Percentiles rank a stretch among this genome's conserved stretches.
Conservation (phyloP, 1,284 basidiomycete genomes). For the Trametes hirsuta region DNA sequence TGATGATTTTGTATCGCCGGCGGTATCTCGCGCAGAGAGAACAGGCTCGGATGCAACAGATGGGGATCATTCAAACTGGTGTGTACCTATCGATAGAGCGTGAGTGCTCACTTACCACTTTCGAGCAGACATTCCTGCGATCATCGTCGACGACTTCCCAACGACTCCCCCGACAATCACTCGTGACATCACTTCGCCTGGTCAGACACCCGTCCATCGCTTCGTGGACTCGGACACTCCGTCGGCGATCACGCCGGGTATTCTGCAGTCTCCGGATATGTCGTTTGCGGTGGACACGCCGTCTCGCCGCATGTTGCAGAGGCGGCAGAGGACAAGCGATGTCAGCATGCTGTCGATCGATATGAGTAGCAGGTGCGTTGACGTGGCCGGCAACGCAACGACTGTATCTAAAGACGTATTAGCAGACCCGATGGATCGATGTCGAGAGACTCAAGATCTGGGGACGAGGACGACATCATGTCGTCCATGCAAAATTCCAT, state of each 20-base stretch:
- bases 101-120: neutral
- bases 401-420: constrained; percentile 3
- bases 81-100: constrained; percentile 5
- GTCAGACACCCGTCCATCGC: constrained; percentile 38
- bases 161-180: constrained; percentile 53
- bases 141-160: constrained; percentile 62
- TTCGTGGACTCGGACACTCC: constrained; percentile 41
- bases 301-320: constrained; percentile 50
- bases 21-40: constrained; percentile 60
- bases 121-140: constrained; percentile 63
- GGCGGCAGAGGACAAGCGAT: constrained; percentile 59
- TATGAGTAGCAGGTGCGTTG: constrained; percentile 37
- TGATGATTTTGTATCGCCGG: constrained; percentile 75
- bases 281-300: constrained; percentile 49
- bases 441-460: constrained; percentile 37
- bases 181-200: constrained; percentile 57
- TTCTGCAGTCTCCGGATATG: constrained; percentile 47
- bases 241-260: constrained; percentile 43
- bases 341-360: constrained; percentile 64
- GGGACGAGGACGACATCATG: constrained; percentile 55
- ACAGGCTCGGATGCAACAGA: constrained; percentile 37
- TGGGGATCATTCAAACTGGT: constrained; percentile 38
- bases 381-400: too few species aligned
- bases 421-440: constrained; percentile 48
- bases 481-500: constrained; percentile 66